Percentiles rank a stretch among this genome's conserved stretches.
Conservation (phyloP, 176 grass and related monocot genomes). For the Ensete glaucum region DNA sequence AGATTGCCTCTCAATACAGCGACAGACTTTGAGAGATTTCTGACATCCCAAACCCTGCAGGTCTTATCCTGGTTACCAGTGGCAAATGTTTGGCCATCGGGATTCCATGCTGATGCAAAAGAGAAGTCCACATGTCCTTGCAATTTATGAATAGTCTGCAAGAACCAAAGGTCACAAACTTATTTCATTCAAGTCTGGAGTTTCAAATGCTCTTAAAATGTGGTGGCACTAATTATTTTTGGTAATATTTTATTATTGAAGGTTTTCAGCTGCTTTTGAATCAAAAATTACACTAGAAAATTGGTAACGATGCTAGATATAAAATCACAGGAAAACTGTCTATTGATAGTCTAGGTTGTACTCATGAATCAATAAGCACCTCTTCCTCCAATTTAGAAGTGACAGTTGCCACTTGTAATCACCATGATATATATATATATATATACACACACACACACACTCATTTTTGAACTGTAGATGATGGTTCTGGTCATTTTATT, state of each 20-base stretch:
- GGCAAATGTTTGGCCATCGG: constrained; percentile 73
- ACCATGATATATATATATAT: too few species aligned
- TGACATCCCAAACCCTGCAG: constrained; percentile 80
- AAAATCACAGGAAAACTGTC: too few species aligned
- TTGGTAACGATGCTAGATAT: too few species aligned
- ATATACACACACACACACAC: too few species aligned
- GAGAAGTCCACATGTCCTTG: constrained; percentile 79
- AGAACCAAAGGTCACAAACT: constrained; percentile 7
- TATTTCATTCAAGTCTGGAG: not conserved
- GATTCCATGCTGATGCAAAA: constrained; percentile 92
- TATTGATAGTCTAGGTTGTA: too few species aligned
- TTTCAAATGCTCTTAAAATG: not conserved
- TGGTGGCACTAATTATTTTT: not conserved
- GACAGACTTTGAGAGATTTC: constrained; percentile 70
- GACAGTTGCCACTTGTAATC: too few species aligned
- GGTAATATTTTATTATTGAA: too few species aligned
- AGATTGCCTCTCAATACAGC: constrained; percentile 75
- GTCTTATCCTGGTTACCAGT: constrained; percentile 99
- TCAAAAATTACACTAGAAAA: too few species aligned
- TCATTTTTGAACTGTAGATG: too few species aligned
- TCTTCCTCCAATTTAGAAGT: too few species aligned
- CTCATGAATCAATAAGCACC: too few species aligned
- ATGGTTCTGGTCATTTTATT: not conserved
- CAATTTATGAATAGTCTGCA: constrained; percentile 56
- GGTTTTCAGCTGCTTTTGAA: too few species aligned